A percentile compares a stretch with the other conserved stretches of the same genome.
Evolutionary conservation across 2,329 filamentous ascomycete species (phyloP).

Genomic region (Penicillium glabrum): DNA sequence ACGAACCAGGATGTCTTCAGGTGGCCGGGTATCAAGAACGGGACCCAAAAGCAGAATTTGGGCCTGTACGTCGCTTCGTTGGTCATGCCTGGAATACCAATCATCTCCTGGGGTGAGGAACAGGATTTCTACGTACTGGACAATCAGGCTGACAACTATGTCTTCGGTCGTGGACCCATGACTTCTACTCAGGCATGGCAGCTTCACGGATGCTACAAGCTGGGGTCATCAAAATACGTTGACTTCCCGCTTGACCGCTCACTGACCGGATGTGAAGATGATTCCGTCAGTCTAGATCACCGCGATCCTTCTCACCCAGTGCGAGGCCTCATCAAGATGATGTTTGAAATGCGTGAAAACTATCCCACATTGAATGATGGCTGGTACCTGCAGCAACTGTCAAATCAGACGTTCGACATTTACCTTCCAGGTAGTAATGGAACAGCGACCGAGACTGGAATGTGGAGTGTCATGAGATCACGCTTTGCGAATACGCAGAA

Average conservation of each 20-base stretch:
- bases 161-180: constrained; percentile 65
- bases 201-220: constrained; percentile 61
- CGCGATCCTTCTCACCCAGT: constrained; percentile 62
- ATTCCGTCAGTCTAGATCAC: constrained; percentile 59
- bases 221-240: constrained; percentile 58
- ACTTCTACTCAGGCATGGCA: constrained; percentile 62
- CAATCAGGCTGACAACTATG: constrained; percentile 63
- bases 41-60: constrained; percentile 57
- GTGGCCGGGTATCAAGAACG: constrained; percentile 60
- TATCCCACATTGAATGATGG: constrained; percentile 63
- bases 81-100: constrained; percentile 60
- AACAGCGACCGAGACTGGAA: constrained; percentile 55
- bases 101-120: constrained; percentile 66
- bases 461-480: constrained; percentile 60
- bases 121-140: constrained; percentile 65
- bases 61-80: constrained; percentile 60
- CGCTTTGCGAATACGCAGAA: constrained; percentile 52
- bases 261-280: constrained; percentile 56
- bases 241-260: constrained; percentile 57
- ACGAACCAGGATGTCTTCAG: constrained; percentile 67
- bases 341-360: constrained; percentile 59
- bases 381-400: constrained; percentile 55
- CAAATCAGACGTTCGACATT: constrained; percentile 54
- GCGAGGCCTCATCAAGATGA: constrained; percentile 60
- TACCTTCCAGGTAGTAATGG: constrained; percentile 54